Base-by-base conservation (phyloP, 225 moss, liverwort and hornwort species). In the Marchantia polymorpha region DNA sequence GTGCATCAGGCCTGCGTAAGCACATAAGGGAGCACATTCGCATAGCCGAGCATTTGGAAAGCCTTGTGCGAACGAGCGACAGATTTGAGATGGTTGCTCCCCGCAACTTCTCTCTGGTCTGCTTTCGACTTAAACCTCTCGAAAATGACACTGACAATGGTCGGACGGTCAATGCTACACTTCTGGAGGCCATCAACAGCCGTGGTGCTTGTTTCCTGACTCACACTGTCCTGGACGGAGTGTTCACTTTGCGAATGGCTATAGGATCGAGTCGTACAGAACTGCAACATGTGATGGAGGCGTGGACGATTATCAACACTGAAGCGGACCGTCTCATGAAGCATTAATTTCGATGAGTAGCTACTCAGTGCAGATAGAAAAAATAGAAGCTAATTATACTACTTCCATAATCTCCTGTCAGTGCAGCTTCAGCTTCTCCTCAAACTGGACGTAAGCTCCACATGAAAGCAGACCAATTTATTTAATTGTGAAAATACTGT, bases 41-140 rank as follows among this genome's bases (percentile, higher is more conserved):
- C 3, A 64, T 85, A 27, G 92, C 92, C 61, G 82, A 93, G 69
- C 88, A 87, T 60, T 88, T 96, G 29, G 91, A 91, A 83, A 85
- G 77, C 79, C 87, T 87, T 65, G 81, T 93, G 53, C 83, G 50
- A 67, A 58, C 81, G 20, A 82, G 92, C 84, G 81, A 83, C 25
- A 83, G 84, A 77, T 93, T 93, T 83, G 90, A 96, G 92, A 90
- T 93, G 52, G 78, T 94, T 82, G 88, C 83, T 5, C 92, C 91
- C 7, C 85, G 87, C 64, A 79, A 12, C 25, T 89, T 93, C 56
- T 87, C 92, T 22, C 79, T 92, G 11, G 10, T 89, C 39, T 95
- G 93, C 85, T 95, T 95, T 82, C 95, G 93, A 50, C 88, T 93
- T 7, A 85, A 59, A 78, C 90, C 93, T 79, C 65, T 23, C 31